Percentiles rank a stretch among this genome's conserved stretches.
phyloP scores from a whole-genome alignment of 2,329 filamentous ascomycete species.

The Stachybotrys chartarum region DNA sequence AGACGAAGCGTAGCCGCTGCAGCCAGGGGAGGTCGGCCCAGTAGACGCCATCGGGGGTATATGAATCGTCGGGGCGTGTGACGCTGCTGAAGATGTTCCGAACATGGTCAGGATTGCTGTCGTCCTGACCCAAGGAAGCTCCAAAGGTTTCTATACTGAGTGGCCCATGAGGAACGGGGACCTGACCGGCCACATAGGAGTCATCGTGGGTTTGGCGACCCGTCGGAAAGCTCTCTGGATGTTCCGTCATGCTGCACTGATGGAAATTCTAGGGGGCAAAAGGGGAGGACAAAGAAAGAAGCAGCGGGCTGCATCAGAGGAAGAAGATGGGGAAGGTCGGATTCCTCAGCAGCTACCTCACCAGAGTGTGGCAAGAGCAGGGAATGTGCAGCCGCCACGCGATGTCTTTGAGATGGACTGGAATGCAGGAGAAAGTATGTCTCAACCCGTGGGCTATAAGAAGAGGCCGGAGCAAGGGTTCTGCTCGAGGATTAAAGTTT shows the following conservation, averaged over 20 bases:
- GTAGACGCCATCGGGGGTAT: slow-evolving; percentile 75
- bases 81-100: slow-evolving; percentile 66
- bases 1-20: slow-evolving; percentile 69
- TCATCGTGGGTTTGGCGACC: slow-evolving; percentile 17
- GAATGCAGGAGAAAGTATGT: background rate
- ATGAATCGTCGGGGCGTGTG: slow-evolving; percentile 83
- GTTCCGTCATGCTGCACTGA: background rate
- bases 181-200: slow-evolving; percentile 35
- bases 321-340: too few relatives aligned
- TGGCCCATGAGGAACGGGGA: slow-evolving; percentile 47
- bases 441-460: background rate
- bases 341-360: too few relatives aligned
- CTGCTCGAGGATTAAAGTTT: background rate
- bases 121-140: slow-evolving; percentile 39
- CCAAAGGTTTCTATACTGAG: slow-evolving; percentile 28
- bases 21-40: slow-evolving; percentile 79
- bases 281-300: too few relatives aligned
- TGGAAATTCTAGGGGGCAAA: too few relatives aligned
- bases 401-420: background rate
- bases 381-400: background rate
- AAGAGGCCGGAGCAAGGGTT: background rate
- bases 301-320: too few relatives aligned
- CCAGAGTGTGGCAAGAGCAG: too few relatives aligned
- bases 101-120: slow-evolving; percentile 32
- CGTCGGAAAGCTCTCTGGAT: background rate